Evolutionary conservation across 257 asterid genomes (phyloP), one percentile per base, ranked within the genome.

Genomic region (Linaria vulgaris): DNA sequence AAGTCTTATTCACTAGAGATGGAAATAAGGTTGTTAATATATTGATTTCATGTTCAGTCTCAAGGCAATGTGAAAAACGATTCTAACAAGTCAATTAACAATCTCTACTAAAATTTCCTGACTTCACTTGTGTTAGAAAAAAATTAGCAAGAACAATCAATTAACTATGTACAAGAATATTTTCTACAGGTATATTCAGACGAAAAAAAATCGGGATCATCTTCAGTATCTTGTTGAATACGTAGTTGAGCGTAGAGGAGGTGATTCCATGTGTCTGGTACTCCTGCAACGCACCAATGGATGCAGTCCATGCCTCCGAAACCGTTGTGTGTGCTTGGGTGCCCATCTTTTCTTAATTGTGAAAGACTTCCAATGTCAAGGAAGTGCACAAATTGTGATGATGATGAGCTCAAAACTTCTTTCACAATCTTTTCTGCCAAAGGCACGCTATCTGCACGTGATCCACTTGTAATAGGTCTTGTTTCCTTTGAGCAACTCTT

Each of bases 241-340:
- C 21, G 6, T 22, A 54, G 17, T 54, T 25, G 59, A 9, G 82
- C 66, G 51, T 82, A 88, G 41, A 86, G 56, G 15, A 88, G 76
- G 47, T 81, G 85, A 64, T 91, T 88, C 98, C 98, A 91, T 21
- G 87, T 78, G 74, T 91, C 98, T 0, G 95, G 91, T 4, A 91
- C 95, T 20, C 98, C 98, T 3, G 87, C 83, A 61, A 88, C 58
- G 47, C 98, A 91, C 96, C 98, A 88, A 20, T 91, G 98, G 27
- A 84, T 82, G 73, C 96, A 91, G 53, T 90, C 96, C 21, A 69
- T 45, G 6, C 53, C 71, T 1, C 70, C 77, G 17, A 61, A 19
- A 0, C 59, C 67, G 62, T 31, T 54, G 20, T 83, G 88, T 0
- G 41, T 45, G 0, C 86, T 81, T 0, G 97, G 92, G 55, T 90